These are phyloP conservation scores for Laguncularia racemosa DNA, from an alignment of 345 rosid genomes.

Conservation along the genomic window DNA sequence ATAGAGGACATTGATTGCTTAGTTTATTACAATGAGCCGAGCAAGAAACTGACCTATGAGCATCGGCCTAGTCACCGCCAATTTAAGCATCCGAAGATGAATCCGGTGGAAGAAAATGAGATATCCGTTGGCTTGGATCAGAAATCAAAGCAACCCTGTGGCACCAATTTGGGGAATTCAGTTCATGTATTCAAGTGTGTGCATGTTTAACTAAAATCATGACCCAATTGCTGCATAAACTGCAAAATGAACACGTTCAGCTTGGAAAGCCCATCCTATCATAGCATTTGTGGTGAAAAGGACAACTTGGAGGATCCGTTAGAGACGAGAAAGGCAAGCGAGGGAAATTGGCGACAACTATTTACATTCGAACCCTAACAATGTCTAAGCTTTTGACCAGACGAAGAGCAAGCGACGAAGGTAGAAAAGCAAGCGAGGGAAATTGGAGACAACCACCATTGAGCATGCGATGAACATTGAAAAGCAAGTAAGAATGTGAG, in stretches of 20 bases:
- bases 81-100: constrained; percentile 16
- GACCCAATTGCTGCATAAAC: constrained; percentile 2
- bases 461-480: no score
- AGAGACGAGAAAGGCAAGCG: no score
- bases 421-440: no score
- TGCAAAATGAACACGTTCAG: constrained; percentile 14
- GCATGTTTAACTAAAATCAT: not conserved
- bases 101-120: not conserved
- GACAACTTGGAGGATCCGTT: constrained; percentile 1
- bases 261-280: constrained; percentile 21
- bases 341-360: no score
- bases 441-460: no score
- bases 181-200: not conserved
- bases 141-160: constrained; percentile 6
- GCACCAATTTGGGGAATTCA: constrained; percentile 2
- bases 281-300: constrained; percentile 5
- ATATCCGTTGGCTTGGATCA: constrained; percentile 3
- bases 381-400: no score
- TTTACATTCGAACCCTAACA: no score
- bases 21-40: constrained; percentile 27
- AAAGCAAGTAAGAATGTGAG: no score
- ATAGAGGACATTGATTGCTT: constrained; percentile 21
- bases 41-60: constrained; percentile 16
- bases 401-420: no score
- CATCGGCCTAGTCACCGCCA: constrained; percentile 10